These are phyloP conservation scores for Calocybe gangraenosa DNA, from an alignment of 768 basidiomycete genomes.

Conservation along the genomic window DNA sequence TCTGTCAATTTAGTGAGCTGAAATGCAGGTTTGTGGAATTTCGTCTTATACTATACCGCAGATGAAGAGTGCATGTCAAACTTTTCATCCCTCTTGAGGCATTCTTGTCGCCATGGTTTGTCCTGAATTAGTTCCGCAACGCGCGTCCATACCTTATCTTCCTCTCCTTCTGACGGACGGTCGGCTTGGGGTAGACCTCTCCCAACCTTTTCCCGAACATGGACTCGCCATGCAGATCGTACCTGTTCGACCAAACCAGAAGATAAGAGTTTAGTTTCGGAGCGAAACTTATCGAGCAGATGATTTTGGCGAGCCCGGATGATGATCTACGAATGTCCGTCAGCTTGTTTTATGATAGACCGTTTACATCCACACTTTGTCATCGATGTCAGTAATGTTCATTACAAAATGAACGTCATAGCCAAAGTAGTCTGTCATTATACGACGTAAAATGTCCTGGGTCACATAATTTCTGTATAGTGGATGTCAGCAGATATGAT, in stretches of 20 bases:
- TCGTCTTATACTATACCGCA: slow-evolving; percentile 49
- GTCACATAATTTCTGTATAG: slow-evolving; percentile 91
- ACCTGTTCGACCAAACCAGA: slow-evolving; percentile 54
- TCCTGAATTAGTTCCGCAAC: slow-evolving; percentile 47
- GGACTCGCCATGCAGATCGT: slow-evolving; percentile 59
- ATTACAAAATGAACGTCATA: slow-evolving; percentile 98
- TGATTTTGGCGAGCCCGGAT: slow-evolving; percentile 80
- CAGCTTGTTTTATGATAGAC: slow-evolving; percentile 9
- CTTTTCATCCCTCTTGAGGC: slow-evolving; percentile 81
- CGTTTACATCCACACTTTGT: slow-evolving; percentile 64
- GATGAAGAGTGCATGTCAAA: slow-evolving; percentile 84
- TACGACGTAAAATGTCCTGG: slow-evolving; percentile 85
- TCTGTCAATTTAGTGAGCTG: slow-evolving; percentile 28
- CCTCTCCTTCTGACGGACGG: slow-evolving; percentile 42
- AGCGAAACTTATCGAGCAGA: slow-evolving; percentile 59
- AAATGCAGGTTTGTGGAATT: slow-evolving; percentile 13
- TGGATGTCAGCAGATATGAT: slow-evolving; percentile 8
- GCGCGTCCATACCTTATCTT: slow-evolving; percentile 53
- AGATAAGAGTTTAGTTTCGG: slow-evolving; percentile 51
- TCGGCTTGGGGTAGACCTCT: slow-evolving; percentile 56
- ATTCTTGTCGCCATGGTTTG: slow-evolving; percentile 63
- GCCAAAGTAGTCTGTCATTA: slow-evolving; percentile 93
- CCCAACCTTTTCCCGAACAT: slow-evolving; percentile 58
- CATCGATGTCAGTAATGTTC: slow-evolving; percentile 99
- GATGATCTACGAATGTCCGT: slow-evolving; percentile 66